Percentiles rank a stretch among this genome's conserved stretches.
phyloP scores from a whole-genome alignment of 257 asterid species.

The Petunia axillaris region DNA sequence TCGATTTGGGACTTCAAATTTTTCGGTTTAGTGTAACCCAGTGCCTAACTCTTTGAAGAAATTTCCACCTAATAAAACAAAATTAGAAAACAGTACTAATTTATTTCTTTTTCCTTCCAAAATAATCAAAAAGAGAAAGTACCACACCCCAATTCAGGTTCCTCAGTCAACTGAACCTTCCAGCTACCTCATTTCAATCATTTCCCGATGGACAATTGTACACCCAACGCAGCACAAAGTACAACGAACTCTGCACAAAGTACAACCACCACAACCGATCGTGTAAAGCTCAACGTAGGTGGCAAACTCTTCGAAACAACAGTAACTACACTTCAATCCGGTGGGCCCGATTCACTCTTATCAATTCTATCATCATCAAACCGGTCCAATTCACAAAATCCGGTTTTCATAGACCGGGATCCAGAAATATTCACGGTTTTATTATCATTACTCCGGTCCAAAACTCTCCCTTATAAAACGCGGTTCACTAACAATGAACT shows the following conservation, averaged over 20 bases:
- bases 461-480: constrained; percentile 76
- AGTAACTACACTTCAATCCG: constrained; percentile 74
- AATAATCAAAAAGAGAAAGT: not conserved
- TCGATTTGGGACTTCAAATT: too few species aligned
- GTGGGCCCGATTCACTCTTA: constrained; percentile 82
- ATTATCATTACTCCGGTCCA: constrained; percentile 89
- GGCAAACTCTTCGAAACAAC: constrained; percentile 96
- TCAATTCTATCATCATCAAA: constrained; percentile 52
- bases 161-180: not conserved
- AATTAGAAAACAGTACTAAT: not conserved
- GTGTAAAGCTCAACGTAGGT: constrained; percentile 93
- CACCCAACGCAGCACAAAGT: not conserved
- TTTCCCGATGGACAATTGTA: not conserved
- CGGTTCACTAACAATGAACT: constrained; percentile 81
- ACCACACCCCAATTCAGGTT: not conserved
- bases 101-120: not conserved
- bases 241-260: constrained; percentile 24
- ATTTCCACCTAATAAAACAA: not conserved
- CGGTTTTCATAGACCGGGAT: constrained; percentile 94
- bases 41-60: not conserved
- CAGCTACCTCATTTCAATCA: not conserved
- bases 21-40: too few species aligned
- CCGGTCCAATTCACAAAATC: constrained; percentile 48
- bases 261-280: constrained; percentile 41
- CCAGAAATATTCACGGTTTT: constrained; percentile 84